These are phyloP conservation scores for Suillus spraguei DNA, from an alignment of 768 basidiomycete species.

Conservation along the genomic window DNA sequence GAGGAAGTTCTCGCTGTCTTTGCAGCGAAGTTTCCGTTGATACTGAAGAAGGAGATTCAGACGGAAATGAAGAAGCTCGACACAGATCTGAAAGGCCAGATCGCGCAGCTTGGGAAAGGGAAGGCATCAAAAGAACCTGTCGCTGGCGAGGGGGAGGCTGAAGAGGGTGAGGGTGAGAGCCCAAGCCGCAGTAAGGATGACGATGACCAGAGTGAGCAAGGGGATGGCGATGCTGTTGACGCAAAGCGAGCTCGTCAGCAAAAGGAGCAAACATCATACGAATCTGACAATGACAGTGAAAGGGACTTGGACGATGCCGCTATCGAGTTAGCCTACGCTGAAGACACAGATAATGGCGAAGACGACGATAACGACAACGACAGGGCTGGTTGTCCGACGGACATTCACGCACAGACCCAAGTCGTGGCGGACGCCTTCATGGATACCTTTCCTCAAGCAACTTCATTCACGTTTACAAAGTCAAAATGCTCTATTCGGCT, in stretches of 20 bases:
- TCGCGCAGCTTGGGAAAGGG: constrained; percentile 83
- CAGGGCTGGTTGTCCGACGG: constrained; percentile 22
- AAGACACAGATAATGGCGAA: constrained; percentile 44
- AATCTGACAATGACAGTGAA: constrained; percentile 51
- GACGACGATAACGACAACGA: constrained; percentile 25
- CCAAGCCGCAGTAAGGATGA: constrained; percentile 43
- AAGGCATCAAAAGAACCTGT: constrained; percentile 48
- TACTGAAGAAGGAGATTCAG: constrained; percentile 84
- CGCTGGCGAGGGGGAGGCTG: constrained; percentile 48
- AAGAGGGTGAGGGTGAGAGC: constrained; percentile 51
- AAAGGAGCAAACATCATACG: constrained; percentile 78
- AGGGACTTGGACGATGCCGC: constrained; percentile 54
- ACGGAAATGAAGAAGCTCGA: constrained; percentile 85
- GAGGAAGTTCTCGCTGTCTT: constrained; percentile 75
- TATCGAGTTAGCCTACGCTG: constrained; percentile 66
- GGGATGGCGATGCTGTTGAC: constrained; percentile 82
- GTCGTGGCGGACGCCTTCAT: constrained; percentile 55
- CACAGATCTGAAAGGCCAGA: constrained; percentile 76
- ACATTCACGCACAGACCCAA: constrained; percentile 45
- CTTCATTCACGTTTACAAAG: constrained; percentile 70
- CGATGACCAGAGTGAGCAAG: constrained; percentile 75
- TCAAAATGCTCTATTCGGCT: constrained; percentile 77
- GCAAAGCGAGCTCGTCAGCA: constrained; percentile 72
- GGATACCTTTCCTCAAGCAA: constrained; percentile 62
- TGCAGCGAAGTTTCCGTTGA: constrained; percentile 72